Percentiles rank a stretch among this genome's conserved stretches.
Conservation (phyloP, 2,329 filamentous ascomycete genomes). For the Metarhizium brunneum region DNA sequence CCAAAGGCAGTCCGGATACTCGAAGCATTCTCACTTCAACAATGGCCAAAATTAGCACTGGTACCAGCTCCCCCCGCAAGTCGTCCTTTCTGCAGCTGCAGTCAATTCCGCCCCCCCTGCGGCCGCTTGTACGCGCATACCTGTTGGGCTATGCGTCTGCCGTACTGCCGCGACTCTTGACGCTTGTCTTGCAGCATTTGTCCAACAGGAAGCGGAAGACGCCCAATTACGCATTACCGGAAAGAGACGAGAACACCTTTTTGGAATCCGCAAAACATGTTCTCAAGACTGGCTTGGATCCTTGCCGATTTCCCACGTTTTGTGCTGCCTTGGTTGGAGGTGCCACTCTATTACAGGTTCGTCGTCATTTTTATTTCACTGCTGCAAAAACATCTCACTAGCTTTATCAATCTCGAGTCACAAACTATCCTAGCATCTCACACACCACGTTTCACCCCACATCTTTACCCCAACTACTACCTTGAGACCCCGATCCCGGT, state of each 20-base stretch:
- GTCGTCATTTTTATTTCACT: constrained; percentile 9
- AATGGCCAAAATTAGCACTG: background rate
- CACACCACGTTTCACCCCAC: background rate
- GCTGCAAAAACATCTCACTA: background rate
- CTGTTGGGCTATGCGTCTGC: constrained; percentile 51
- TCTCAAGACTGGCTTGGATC: constrained; percentile 41
- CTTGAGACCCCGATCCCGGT: background rate
- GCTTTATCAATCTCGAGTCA: background rate
- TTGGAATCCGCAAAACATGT: constrained; percentile 27
- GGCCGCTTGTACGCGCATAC: constrained; percentile 50
- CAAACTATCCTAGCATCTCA: background rate
- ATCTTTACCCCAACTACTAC: background rate
- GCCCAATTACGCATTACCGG: constrained; percentile 17
- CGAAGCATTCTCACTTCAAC: background rate
- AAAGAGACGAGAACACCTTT: constrained; percentile 22
- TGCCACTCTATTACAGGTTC: constrained; percentile 50
- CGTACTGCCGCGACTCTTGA: constrained; percentile 46
- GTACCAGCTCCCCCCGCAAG: background rate
- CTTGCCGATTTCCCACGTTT: constrained; percentile 51
- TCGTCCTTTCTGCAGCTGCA: constrained; percentile 12
- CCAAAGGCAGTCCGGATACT: background rate
- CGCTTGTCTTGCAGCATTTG: constrained; percentile 41
- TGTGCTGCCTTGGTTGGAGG: constrained; percentile 52
- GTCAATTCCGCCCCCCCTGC: constrained; percentile 38
- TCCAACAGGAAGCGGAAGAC: constrained; percentile 24